phyloP scores from a whole-genome alignment of 768 basidiomycete species.

The Auriscalpium orientale region DNA sequence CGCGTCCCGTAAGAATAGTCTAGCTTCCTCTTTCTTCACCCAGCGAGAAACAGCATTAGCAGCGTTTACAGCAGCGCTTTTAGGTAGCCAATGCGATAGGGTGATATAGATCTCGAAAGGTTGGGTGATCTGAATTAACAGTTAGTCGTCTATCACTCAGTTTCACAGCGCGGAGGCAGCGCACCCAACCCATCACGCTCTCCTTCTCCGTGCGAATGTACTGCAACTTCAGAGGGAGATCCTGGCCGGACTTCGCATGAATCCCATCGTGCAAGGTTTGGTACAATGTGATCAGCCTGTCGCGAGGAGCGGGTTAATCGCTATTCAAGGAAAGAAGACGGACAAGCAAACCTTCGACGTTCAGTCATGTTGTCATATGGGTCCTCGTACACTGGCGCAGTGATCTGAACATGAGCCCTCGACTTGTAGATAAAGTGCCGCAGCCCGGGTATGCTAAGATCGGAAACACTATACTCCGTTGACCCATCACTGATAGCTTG shows the following conservation, averaged over 20 bases:
- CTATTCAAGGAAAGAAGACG: not conserved
- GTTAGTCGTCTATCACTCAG: not conserved
- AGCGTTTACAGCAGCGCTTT: conserved; percentile 79
- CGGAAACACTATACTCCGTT: conserved; percentile 62
- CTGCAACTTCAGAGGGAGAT: conserved; percentile 74
- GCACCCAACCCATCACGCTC: conserved; percentile 90
- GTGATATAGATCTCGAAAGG: conserved; percentile 88
- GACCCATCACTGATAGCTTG: conserved; percentile 39
- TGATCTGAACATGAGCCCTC: conserved; percentile 81
- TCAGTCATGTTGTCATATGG: conserved; percentile 64
- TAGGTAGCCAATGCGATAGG: conserved; percentile 76
- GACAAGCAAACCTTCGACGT: conserved; percentile 45
- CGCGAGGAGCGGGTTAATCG: conserved; percentile 6
- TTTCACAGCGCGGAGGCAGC: conserved; percentile 20
- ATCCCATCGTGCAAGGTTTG: conserved; percentile 83
- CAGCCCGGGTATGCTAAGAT: conserved; percentile 81
- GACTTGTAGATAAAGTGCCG: conserved; percentile 96
- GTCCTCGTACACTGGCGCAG: conserved; percentile 77
- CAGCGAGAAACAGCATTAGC: conserved; percentile 87
- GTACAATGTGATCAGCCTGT: conserved; percentile 79
- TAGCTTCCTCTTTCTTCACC: conserved; percentile 83
- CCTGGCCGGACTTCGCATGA: conserved; percentile 84
- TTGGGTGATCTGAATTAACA: conserved; percentile 66
- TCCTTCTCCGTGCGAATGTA: conserved; percentile 83
- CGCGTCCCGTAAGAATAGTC: conserved; percentile 79